Base-by-base conservation (phyloP, 169 alveolate species). In the Blepharisma undulans region DNA sequence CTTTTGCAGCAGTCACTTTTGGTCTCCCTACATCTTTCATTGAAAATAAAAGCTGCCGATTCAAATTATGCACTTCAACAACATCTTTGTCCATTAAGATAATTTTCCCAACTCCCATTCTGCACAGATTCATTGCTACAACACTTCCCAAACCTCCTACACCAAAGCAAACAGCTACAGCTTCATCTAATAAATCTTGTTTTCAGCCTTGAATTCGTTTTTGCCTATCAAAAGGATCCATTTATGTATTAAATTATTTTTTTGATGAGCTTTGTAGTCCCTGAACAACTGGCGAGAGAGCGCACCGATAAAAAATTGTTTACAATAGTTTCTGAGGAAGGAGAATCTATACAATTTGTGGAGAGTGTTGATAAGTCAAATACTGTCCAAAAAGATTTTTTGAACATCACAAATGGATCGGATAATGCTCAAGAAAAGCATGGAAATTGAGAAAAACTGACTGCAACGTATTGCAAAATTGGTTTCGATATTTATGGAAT, bases 141-240 rank as follows among this genome's bases (percentile, higher is more conserved):
- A 91, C 90, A 59, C 95, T 85, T 1, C 97, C 97, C 21, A 95
- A 66, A 0, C 96, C 97, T 36, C 97, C 97, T 14, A 90, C 92
- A 25, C 97, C 97, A 25, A 95, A 81, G 48, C 94, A 66, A 6
- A 95, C 29, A 59, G 91, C 95, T n/a, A 72, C 34, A 74, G 89
- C n/a, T 60, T 72, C 12, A 16, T 19, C 21, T 21, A 22, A 16
- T 25, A 71, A 25, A 30, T 27, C 48, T 32, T 86, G 90, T n/a
- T 71, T 36, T 36, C 90, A 86, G 90, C 36, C 36, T 12, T 60
- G 48, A 30, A 86, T 86, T 22, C 90, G 59, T 19, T 27, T 72
- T 86, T 86, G 82, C n/a, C 90, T 86, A 36, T 86, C 90, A 36
- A 86, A 86, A 7, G 33, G 60, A 82, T 82, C 87, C 87, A 79